These are phyloP conservation scores for Aspergillus sp. DNA, from an alignment of 2,329 filamentous ascomycete genomes.

Conservation along the genomic window DNA sequence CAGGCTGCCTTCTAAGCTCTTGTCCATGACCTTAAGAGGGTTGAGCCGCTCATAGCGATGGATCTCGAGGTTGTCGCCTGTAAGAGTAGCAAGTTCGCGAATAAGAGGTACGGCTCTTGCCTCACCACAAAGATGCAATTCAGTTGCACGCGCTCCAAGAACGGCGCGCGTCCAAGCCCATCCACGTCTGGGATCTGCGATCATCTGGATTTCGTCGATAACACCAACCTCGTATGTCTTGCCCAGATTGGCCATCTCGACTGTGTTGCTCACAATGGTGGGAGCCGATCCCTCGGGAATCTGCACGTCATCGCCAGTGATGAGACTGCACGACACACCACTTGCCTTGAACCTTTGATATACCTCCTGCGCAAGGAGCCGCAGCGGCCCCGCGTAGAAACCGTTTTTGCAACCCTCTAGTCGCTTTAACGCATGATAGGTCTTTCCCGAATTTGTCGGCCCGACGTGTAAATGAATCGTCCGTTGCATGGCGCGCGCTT, in stretches of 20 bases:
- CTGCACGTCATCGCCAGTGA: constrained; percentile 87
- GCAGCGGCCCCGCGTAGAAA: constrained; percentile 83
- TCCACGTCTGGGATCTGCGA: constrained; percentile 69
- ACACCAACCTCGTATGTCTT: constrained; percentile 74
- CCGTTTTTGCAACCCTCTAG: constrained; percentile 69
- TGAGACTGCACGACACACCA: constrained; percentile 66
- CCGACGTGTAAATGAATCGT: constrained; percentile 90
- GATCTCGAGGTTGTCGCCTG: constrained; percentile 75
- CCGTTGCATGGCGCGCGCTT: constrained; percentile 69
- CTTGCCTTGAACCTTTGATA: constrained; percentile 77
- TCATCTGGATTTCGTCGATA: constrained; percentile 99
- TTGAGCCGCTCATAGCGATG: constrained; percentile 81
- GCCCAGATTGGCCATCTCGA: constrained; percentile 72
- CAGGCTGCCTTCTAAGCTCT: constrained; percentile 59
- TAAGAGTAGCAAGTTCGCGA: constrained; percentile 64
- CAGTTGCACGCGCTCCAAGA: constrained; percentile 75
- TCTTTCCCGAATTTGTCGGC: constrained; percentile 97
- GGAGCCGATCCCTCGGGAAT: constrained; percentile 53
- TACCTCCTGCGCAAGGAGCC: constrained; percentile 89
- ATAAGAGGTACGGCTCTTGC: constrained; percentile 74
- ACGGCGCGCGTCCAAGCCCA: constrained; percentile 94
- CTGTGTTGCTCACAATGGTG: constrained; percentile 74
- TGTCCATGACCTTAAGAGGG: constrained; percentile 59
- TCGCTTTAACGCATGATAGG: constrained; percentile 82
- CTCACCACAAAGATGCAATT: constrained; percentile 91